These are phyloP conservation scores for Bipolaris cookei DNA, from an alignment of 2,329 filamentous ascomycete genomes.

Conservation along the genomic window DNA sequence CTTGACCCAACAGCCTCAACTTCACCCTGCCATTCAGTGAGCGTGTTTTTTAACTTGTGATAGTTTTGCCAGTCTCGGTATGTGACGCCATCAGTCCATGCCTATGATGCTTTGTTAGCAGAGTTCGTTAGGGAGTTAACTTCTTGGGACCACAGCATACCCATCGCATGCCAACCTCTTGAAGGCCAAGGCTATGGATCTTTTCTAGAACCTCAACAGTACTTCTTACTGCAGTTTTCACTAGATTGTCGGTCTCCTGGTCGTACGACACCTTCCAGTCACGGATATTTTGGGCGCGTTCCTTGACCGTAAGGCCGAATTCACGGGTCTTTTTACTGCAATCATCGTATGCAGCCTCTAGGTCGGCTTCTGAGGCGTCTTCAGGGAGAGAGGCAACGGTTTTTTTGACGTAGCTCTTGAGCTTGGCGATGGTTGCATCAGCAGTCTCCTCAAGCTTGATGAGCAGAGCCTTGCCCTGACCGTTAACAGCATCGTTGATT, in stretches of 20 bases:
- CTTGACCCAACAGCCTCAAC: conserved; percentile 77
- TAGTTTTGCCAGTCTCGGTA: conserved; percentile 98
- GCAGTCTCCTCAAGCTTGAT: conserved; percentile 71
- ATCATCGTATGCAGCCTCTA: conserved; percentile 60
- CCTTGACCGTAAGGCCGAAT: conserved; percentile 75
- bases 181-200: conserved; percentile 82
- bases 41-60: conserved; percentile 81
- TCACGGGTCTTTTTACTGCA: conserved; percentile 65
- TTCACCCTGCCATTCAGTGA: conserved; percentile 83
- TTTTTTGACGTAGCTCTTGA: conserved; percentile 71
- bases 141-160: conserved; percentile 1
- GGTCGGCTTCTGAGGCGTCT: conserved; percentile 60
- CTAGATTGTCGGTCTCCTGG: conserved; percentile 69
- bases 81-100: conserved; percentile 92
- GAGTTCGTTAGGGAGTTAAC: not conserved
- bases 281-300: conserved; percentile 76
- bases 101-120: conserved; percentile 44
- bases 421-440: conserved; percentile 65
- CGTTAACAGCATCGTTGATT: conserved; percentile 69
- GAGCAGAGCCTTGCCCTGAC: conserved; percentile 70
- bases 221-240: conserved; percentile 75
- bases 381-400: conserved; percentile 63
- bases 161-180: conserved; percentile 92
- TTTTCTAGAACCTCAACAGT: conserved; percentile 83
- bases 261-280: conserved; percentile 78